A percentile compares a stretch with the other conserved stretches of the same genome.
Conservation (phyloP, 208 protist species). For the Histomonas meleagridis region DNA sequence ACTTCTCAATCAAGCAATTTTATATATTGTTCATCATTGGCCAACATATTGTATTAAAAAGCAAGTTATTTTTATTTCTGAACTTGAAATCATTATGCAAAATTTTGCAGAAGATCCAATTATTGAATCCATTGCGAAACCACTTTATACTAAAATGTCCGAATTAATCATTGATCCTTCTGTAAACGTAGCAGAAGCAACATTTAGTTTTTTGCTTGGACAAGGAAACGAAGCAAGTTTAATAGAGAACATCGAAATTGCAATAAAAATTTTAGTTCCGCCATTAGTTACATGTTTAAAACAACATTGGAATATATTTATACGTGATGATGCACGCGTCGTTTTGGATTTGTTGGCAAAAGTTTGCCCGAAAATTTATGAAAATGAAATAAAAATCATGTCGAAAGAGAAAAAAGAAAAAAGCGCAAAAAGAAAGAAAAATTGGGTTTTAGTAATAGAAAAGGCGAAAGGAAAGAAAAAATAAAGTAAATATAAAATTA, state of each 20-base stretch:
- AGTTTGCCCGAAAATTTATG: not conserved
- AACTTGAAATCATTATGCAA: not conserved
- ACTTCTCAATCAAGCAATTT: not conserved
- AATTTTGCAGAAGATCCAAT: slow-evolving; percentile 5
- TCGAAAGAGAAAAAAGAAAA: not conserved
- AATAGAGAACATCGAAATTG: not conserved
- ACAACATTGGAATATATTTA: not conserved
- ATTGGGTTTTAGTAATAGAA: not conserved
- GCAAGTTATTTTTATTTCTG: not conserved
- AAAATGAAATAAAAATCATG: not conserved
- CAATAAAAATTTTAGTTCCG: not conserved
- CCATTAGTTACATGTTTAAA: not conserved
- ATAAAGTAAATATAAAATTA: too few relatives aligned
- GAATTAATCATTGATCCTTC: not conserved
- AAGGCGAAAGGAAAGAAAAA: too few relatives aligned
- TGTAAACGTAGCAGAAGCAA: not conserved
- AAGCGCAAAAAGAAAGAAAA: not conserved
- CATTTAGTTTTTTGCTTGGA: not conserved
- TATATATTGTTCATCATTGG: not conserved
- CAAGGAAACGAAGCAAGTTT: not conserved
- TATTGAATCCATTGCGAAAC: not conserved
- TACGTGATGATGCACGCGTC: not conserved
- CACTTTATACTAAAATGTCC: not conserved
- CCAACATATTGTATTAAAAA: not conserved
- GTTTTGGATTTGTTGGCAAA: not conserved